Evolutionary conservation across 768 basidiomycete species (phyloP).

Genomic region (Phanerochaete carnosa): DNA sequence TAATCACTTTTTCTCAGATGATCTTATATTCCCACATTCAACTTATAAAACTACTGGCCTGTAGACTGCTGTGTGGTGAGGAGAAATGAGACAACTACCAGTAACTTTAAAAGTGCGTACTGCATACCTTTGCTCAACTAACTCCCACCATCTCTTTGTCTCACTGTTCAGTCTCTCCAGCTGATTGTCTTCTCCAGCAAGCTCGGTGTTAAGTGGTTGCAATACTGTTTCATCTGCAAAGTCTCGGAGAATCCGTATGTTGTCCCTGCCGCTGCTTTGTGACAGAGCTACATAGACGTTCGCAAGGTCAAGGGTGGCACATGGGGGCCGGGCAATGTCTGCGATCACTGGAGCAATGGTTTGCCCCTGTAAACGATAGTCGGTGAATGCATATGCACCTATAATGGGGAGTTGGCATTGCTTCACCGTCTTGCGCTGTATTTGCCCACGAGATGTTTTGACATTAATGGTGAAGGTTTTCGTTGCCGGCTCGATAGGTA

Average conservation of each 20-base stretch:
- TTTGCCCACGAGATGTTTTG: too few relatives aligned
- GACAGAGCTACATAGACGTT: slow-evolving; percentile 41
- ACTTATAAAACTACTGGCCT: too few relatives aligned
- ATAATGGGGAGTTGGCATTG: slow-evolving; percentile 31
- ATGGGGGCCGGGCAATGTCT: slow-evolving; percentile 34
- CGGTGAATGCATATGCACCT: slow-evolving; percentile 38
- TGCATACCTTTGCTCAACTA: too few relatives aligned
- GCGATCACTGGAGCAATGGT: slow-evolving; percentile 34
- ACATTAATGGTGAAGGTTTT: slow-evolving; percentile 19
- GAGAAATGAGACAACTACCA: too few relatives aligned
- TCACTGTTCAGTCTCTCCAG: background rate
- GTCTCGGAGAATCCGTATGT: slow-evolving; percentile 25
- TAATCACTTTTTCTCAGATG: too few relatives aligned
- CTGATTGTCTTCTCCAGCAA: slow-evolving; percentile 3
- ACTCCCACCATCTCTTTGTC: background rate
- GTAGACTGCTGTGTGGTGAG: too few relatives aligned
- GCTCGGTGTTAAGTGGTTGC: background rate
- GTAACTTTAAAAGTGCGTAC: too few relatives aligned
- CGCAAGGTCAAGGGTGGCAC: slow-evolving; percentile 25
- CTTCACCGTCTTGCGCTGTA: background rate
- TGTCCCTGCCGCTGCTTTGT: slow-evolving; percentile 24
- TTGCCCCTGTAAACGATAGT: slow-evolving; percentile 40
- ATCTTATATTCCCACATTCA: too few relatives aligned
- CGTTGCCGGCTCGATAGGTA: slow-evolving; percentile 29
- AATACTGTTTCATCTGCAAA: slow-evolving; percentile 17